These are phyloP conservation scores for Tricholomella constricta DNA, from an alignment of 768 basidiomycete genomes.

Conservation along the genomic window DNA sequence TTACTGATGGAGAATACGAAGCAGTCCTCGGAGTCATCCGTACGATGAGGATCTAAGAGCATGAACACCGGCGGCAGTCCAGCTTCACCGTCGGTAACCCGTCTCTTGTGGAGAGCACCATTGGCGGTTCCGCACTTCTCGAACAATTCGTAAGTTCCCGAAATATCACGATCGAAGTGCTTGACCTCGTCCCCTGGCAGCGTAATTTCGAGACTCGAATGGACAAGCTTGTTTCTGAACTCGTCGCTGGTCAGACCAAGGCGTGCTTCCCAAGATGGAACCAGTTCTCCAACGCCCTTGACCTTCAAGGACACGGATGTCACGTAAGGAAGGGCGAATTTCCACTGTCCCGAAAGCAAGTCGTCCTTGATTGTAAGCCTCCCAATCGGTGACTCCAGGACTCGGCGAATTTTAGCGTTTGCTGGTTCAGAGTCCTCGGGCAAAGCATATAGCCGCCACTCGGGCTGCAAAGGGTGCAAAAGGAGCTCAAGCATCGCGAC, in stretches of 20 bases:
- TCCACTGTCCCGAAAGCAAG: conserved; percentile 75
- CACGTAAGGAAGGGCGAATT: conserved; percentile 71
- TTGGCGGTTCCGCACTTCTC: conserved; percentile 91
- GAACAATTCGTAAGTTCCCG: conserved; percentile 76
- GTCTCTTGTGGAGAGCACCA: conserved; percentile 74
- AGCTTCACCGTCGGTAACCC: conserved; percentile 41
- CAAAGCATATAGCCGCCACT: conserved; percentile 85
- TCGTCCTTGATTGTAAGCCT: conserved; percentile 59
- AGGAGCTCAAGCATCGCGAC: conserved; percentile 72
- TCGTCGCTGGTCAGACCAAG: conserved; percentile 71
- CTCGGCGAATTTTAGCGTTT: conserved; percentile 75
- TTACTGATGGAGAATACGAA: conserved; percentile 86
- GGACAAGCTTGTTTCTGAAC: conserved; percentile 67
- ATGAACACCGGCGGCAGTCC: conserved; percentile 69
- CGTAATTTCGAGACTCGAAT: conserved; percentile 65
- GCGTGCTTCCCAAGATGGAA: conserved; percentile 84
- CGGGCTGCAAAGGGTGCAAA: conserved; percentile 73
- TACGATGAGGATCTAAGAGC: conserved; percentile 87
- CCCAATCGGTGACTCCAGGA: conserved; percentile 77
- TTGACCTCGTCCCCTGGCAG: conserved; percentile 47
- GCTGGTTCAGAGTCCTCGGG: conserved; percentile 69
- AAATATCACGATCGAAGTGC: conserved; percentile 76
- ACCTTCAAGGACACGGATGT: conserved; percentile 62
- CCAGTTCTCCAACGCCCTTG: conserved; percentile 63
- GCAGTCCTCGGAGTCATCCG: conserved; percentile 71